Conservation (phyloP, 202 grass and related monocot species). For the Dendrocalamus latiflorus region DNA sequence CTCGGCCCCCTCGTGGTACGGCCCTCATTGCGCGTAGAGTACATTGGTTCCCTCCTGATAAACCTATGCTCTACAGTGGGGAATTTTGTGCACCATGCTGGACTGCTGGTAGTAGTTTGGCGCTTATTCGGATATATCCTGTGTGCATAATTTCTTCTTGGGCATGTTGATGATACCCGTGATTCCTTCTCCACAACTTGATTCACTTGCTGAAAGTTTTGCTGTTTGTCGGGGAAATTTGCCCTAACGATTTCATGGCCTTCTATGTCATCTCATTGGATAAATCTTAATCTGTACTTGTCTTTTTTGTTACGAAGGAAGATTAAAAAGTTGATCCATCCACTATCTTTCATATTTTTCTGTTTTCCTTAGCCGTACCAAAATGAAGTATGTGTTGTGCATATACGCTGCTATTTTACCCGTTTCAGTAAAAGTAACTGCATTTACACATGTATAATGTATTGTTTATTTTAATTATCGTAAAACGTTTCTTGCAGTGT, state of each 20-base stretch:
- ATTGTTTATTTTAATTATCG: too few relatives aligned
- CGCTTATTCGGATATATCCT: background rate
- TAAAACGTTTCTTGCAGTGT: too few relatives aligned
- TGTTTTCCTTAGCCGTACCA: background rate
- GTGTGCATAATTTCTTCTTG: background rate
- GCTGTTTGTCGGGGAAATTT: background rate
- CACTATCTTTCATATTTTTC: background rate
- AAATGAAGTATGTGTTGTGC: background rate
- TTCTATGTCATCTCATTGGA: background rate
- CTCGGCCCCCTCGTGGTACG: constrained; percentile 60
- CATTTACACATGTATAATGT: background rate
- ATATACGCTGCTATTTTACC: background rate
- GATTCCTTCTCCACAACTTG: background rate
- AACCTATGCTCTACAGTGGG: background rate
- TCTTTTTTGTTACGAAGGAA: background rate
- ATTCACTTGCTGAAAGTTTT: background rate
- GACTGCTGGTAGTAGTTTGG: background rate
- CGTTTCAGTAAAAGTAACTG: background rate
- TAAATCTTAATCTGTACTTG: background rate
- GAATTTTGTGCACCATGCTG: background rate
- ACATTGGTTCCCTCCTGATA: background rate
- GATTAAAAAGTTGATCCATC: background rate
- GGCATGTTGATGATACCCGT: background rate
- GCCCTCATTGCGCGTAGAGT: background rate
- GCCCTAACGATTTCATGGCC: background rate